These are phyloP conservation scores for Cryptosporidium ryanae DNA, from an alignment of 169 alveolate species.

Conservation along the genomic window DNA sequence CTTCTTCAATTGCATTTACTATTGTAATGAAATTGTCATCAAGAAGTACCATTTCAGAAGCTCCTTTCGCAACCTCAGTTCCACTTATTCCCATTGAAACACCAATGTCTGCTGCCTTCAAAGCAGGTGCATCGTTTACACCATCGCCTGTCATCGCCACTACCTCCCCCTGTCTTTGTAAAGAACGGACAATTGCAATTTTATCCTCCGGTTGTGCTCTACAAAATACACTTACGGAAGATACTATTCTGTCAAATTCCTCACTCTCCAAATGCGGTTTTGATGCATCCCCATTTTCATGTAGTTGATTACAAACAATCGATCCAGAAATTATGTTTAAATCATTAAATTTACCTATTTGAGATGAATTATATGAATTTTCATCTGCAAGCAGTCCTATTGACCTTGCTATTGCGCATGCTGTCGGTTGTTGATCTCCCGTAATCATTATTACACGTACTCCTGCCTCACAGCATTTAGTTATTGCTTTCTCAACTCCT, in stretches of 20 bases:
- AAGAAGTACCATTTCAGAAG: slow-evolving; percentile 86
- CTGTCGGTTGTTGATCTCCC: slow-evolving; percentile 97
- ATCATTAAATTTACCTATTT: background rate
- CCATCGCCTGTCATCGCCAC: slow-evolving; percentile 95
- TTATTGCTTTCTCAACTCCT: slow-evolving; percentile 97
- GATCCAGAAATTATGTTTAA: slow-evolving; percentile 43
- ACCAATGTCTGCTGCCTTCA: slow-evolving; percentile 92
- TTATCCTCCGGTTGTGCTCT: slow-evolving; percentile 92
- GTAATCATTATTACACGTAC: slow-evolving; percentile 98
- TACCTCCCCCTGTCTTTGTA: slow-evolving; percentile 89
- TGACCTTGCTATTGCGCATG: slow-evolving; percentile 94
- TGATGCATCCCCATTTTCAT: slow-evolving; percentile 82
- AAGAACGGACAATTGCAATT: slow-evolving; percentile 89
- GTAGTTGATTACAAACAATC: slow-evolving; percentile 82
- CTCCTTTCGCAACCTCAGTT: slow-evolving; percentile 90
- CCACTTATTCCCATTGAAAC: slow-evolving; percentile 95
- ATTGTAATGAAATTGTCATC: slow-evolving; percentile 90
- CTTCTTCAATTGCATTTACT: slow-evolving; percentile 90
- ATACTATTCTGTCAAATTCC: slow-evolving; percentile 82
- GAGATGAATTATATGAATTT: background rate
- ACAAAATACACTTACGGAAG: slow-evolving; percentile 85
- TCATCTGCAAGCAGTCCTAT: slow-evolving; percentile 84
- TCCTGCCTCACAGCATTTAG: slow-evolving; percentile 94
- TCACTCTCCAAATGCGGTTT: slow-evolving; percentile 83
- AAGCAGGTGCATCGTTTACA: slow-evolving; percentile 93